These are phyloP conservation scores for Mortierella alpina DNA, from an alignment of 192 early-diverging fungal species.

Conservation along the genomic window DNA sequence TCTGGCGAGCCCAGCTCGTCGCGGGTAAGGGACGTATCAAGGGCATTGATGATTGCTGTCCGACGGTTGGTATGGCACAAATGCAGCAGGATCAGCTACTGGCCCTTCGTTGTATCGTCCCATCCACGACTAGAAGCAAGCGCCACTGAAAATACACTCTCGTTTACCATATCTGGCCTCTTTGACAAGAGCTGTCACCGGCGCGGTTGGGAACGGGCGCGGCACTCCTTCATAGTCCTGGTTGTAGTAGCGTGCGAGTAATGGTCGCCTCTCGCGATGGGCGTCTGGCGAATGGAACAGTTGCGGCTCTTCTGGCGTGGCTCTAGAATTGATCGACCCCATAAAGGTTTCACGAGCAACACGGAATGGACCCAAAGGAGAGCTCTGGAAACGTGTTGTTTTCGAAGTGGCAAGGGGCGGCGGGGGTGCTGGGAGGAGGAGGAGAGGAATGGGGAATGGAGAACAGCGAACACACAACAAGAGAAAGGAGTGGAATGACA, in stretches of 20 bases:
- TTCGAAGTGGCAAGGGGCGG: too few relatives aligned
- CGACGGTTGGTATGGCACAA: not conserved
- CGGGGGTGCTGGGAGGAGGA: not conserved
- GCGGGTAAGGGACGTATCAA: constrained; percentile 47
- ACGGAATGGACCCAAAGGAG: not conserved
- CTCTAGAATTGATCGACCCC: constrained; percentile 18
- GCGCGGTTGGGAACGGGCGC: constrained; percentile 42
- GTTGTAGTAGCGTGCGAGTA: constrained; percentile 15
- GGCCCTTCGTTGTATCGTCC: not conserved
- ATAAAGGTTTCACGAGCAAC: not conserved
- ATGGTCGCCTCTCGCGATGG: constrained; percentile 10
- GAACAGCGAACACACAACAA: too few relatives aligned
- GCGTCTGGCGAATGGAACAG: constrained; percentile 15
- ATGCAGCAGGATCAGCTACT: not conserved
- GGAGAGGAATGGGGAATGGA: not conserved
- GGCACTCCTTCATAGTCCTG: constrained; percentile 16
- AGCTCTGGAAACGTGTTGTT: not conserved
- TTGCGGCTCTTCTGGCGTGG: not conserved
- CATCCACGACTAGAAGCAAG: not conserved
- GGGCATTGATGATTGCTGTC: constrained; percentile 41
- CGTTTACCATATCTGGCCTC: constrained; percentile 41
- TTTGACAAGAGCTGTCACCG: constrained; percentile 40
- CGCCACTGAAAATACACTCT: not conserved
- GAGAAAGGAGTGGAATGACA: too few relatives aligned
- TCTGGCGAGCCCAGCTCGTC: constrained; percentile 48